Evolutionary conservation across 1,139 yeast species (phyloP), one percentile per base, ranked within the genome.

Genomic region (Scheffersomyces quercinus): DNA sequence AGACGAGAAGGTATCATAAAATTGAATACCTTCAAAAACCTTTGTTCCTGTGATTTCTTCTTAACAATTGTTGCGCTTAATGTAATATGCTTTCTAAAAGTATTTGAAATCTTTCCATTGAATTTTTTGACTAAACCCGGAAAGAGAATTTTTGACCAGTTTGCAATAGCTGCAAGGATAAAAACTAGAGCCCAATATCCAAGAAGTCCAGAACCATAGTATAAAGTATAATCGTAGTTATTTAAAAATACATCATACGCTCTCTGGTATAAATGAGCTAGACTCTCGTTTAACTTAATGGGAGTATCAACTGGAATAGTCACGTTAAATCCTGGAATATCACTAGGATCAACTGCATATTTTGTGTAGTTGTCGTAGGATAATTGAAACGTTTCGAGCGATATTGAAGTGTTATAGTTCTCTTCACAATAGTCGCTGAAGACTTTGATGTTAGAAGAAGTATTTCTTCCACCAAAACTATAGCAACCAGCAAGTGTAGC

Each of bases 171-270:
- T 14, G 35, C 35, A 13, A 31, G 20, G 14, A 31, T 10, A 12
- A 31, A 31, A 14, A 31, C 35, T 3, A 31, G 35, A 31, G 20
- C 10, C 35, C 35, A 31, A 14, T 31, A 31, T 2, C 35, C 35
- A 31, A 31, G 35, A 10, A 31, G 43, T 3, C 73, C 82, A 16
- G 71, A 60, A 9, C 85, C 85, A 51, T 75, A 70, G 48, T 62
- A 76, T 41, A 75, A 63, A 3, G 82, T 69, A 40, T 34, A 47
- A 41, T 64, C 60, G 47, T 65, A 70, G 46, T 68, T 69, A 3
- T 70, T 72, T 33, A 65, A 54, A 45, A 64, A 70, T 33, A 54
- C 55, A 10, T 50, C 50, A 44, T 70, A 69, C 1, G 66, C 51
- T 2, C 44, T 50, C 24, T 45, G 34, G 43, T 58, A 65, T 7